These are phyloP conservation scores for Rhizoclosmatium globosum DNA, from an alignment of 192 early-diverging fungal species.

Conservation along the genomic window DNA sequence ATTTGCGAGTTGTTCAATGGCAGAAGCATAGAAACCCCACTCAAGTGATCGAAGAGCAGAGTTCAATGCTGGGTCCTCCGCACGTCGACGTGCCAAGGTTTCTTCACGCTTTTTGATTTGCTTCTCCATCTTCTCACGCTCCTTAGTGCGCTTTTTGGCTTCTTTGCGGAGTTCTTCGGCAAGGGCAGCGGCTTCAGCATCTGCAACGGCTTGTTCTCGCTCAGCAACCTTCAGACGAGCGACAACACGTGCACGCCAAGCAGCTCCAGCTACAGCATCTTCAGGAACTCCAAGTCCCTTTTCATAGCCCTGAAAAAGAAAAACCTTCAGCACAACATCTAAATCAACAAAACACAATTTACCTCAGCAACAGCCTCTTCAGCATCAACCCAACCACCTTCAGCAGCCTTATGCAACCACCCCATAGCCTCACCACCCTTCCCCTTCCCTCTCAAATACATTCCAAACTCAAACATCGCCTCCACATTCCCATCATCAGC, in stretches of 20 bases:
- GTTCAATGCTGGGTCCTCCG: constrained; percentile 27
- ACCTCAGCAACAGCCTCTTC: constrained; percentile 40
- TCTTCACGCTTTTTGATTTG: constrained; percentile 4
- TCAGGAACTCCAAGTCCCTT: constrained; percentile 24
- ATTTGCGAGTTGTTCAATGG: constrained; percentile 30
- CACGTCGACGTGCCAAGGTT: constrained; percentile 4
- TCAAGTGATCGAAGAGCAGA: constrained; percentile 31
- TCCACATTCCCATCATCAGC: constrained; percentile 36
- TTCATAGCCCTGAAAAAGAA: constrained; percentile 31
- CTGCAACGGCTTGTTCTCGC: background rate
- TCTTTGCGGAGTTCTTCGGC: constrained; percentile 19
- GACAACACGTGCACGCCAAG: constrained; percentile 32
- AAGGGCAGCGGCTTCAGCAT: background rate
- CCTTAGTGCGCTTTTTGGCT: constrained; percentile 4
- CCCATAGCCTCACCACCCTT: constrained; percentile 42
- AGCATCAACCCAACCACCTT: constrained; percentile 19
- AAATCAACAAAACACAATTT: background rate
- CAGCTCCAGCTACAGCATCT: constrained; percentile 36
- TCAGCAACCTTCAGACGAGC: constrained; percentile 9
- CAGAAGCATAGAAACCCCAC: constrained; percentile 38
- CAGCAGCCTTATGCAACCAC: constrained; percentile 38
- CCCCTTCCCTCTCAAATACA: constrained; percentile 32
- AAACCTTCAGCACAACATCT: background rate
- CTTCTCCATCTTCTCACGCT: constrained; percentile 8
- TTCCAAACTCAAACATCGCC: constrained; percentile 39